A percentile compares a stretch with the other conserved stretches of the same genome.
These are phyloP conservation scores for Asterochloris sp. DNA, from an alignment of 139 green algal species.

Conservation along the genomic window DNA sequence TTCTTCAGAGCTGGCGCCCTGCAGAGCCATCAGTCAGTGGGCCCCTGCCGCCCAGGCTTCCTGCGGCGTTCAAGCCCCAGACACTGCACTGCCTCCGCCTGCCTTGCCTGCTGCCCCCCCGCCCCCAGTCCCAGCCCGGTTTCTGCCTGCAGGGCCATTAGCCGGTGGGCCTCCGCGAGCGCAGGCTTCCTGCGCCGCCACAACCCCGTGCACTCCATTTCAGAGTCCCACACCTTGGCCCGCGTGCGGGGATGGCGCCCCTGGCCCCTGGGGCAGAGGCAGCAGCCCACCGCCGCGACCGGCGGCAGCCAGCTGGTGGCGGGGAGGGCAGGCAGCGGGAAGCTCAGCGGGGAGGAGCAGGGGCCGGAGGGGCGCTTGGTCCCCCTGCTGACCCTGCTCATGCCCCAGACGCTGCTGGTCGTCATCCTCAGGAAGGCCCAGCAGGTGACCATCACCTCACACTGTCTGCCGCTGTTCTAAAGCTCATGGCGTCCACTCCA, in stretches of 20 bases:
- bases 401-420: conserved; percentile 10
- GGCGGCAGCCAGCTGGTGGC: neutral
- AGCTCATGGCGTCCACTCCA: too few species aligned
- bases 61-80: too few species aligned
- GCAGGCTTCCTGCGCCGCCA: conserved; percentile 3
- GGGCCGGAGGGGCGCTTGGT: neutral
- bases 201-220: neutral
- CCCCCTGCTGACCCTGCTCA: neutral
- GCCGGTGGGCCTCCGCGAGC: neutral
- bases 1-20: too few species aligned
- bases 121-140: too few species aligned
- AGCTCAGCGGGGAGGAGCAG: neutral
- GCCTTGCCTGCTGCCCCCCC: too few species aligned
- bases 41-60: too few species aligned
- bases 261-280: neutral
- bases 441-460: neutral
- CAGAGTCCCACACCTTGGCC: neutral
- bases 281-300: too few species aligned
- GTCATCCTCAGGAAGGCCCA: conserved; percentile 7
- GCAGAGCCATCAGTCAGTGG: too few species aligned
- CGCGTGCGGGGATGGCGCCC: conserved; percentile 13
- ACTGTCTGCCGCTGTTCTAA: too few species aligned
- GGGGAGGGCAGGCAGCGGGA: neutral
- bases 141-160: neutral
- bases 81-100: too few species aligned